Percentiles rank a stretch among this genome's conserved stretches.
These are phyloP conservation scores for Penicillium cataractarum DNA, from an alignment of 495 filamentous ascomycete genomes.

Conservation along the genomic window DNA sequence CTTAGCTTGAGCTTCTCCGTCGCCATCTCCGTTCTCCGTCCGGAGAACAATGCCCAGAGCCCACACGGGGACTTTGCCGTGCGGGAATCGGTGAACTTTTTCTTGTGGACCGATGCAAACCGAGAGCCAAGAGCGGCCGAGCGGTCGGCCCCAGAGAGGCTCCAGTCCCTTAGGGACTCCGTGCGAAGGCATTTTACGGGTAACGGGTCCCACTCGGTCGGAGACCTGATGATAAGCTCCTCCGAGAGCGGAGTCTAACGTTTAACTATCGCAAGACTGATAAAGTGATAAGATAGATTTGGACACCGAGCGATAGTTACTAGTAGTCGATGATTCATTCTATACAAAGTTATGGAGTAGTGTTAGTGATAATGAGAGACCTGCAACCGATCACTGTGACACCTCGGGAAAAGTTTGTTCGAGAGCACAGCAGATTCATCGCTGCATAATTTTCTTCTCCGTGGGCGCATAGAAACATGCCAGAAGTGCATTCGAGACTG, in stretches of 20 bases:
- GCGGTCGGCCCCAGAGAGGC: background rate
- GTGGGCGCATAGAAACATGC: background rate
- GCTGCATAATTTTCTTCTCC: background rate
- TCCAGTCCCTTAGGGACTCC: background rate
- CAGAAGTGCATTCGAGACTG: constrained; percentile 1
- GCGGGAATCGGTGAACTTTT: background rate
- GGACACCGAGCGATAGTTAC: background rate
- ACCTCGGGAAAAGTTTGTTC: background rate
- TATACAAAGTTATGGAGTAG: background rate
- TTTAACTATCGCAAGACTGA: background rate
- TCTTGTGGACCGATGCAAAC: constrained; percentile 19
- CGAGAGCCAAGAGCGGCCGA: constrained; percentile 21
- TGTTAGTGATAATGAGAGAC: background rate
- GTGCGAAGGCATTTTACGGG: background rate
- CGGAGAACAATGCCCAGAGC: background rate
- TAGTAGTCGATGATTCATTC: background rate
- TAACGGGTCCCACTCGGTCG: background rate
- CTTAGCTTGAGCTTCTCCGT: background rate
- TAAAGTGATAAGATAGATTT: constrained; percentile 7
- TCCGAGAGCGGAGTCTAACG: constrained; percentile 15
- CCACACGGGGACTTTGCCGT: background rate
- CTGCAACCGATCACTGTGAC: background rate
- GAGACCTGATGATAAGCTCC: constrained; percentile 13
- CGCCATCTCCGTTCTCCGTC: background rate
- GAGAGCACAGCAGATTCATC: background rate